phyloP scores from a whole-genome alignment of 2,329 filamentous ascomycete species.

The Aspergillus costaricaensis region DNA sequence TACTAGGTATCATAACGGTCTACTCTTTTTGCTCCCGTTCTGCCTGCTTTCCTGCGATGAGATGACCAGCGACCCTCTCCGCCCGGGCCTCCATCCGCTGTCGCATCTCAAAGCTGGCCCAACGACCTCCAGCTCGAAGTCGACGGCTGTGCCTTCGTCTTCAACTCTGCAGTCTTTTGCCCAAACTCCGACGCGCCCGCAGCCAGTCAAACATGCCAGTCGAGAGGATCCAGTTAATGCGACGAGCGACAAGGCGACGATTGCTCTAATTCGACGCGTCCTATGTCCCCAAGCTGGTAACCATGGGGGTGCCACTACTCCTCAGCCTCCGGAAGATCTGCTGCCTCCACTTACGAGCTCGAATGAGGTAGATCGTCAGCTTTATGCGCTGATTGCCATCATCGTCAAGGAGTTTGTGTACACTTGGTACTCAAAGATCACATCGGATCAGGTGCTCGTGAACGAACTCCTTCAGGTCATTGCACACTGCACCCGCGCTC shows the following conservation, averaged over 20 bases:
- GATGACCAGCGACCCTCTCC: constrained; percentile 40
- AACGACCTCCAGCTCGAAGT: constrained; percentile 40
- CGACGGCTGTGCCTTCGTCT: constrained; percentile 31
- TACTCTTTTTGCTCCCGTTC: not conserved
- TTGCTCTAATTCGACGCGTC: constrained; percentile 76
- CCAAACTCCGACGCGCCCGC: constrained; percentile 35
- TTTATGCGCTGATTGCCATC: constrained; percentile 90
- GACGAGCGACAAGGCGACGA: constrained; percentile 76
- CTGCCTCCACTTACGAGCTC: constrained; percentile 90
- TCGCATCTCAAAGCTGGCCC: constrained; percentile 41
- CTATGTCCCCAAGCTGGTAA: constrained; percentile 68
- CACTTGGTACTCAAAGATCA: constrained; percentile 91
- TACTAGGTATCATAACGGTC: not conserved
- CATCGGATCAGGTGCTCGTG: constrained; percentile 83
- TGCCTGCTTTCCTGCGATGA: constrained; percentile 32
- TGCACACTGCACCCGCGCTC: constrained; percentile 82
- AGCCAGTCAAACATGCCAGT: constrained; percentile 24
- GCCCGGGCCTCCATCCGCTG: constrained; percentile 44
- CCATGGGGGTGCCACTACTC: constrained; percentile 53
- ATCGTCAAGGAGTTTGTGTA: constrained; percentile 88
- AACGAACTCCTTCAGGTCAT: constrained; percentile 87
- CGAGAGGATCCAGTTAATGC: constrained; percentile 49
- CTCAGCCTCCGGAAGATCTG: constrained; percentile 73
- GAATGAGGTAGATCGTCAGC: constrained; percentile 87
- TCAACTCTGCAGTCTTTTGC: constrained; percentile 30